phyloP scores from a whole-genome alignment of 2,329 filamentous ascomycete genomes.

The Calcarisporium arbuscula region DNA sequence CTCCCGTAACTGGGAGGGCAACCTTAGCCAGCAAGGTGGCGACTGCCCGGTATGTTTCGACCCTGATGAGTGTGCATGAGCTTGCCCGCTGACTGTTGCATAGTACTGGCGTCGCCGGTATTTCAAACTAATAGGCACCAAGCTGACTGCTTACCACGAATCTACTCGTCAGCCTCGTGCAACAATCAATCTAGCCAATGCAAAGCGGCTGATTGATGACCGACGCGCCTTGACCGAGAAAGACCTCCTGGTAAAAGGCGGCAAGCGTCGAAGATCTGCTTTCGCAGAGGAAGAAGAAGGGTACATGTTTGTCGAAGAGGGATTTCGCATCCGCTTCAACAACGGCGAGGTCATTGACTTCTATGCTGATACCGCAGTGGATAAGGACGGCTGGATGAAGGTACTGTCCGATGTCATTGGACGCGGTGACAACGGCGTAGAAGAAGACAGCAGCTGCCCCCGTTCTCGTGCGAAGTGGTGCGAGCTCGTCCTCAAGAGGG shows the following conservation, averaged over 20 bases:
- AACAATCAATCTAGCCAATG: slow-evolving; percentile 93
- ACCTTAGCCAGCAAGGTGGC: slow-evolving; percentile 91
- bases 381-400: slow-evolving; percentile 94
- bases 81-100: slow-evolving; percentile 28
- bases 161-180: slow-evolving; percentile 90
- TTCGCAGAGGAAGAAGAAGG: slow-evolving; percentile 98
- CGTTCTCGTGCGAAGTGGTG: slow-evolving; percentile 57
- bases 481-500: slow-evolving; percentile 58
- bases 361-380: slow-evolving; percentile 80
- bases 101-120: slow-evolving; percentile 97
- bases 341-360: slow-evolving; percentile 99
- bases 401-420: slow-evolving; percentile 68
- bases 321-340: slow-evolving; percentile 96
- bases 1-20: slow-evolving; percentile 75
- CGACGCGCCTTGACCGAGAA: slow-evolving; percentile 76
- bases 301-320: slow-evolving; percentile 99
- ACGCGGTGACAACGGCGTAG: slow-evolving; percentile 42
- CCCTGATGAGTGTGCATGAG: not conserved
- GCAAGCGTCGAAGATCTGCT: slow-evolving; percentile 81
- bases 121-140: slow-evolving; percentile 87
- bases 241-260: slow-evolving; percentile 69
- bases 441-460: slow-evolving; percentile 36
- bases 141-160: slow-evolving; percentile 94
- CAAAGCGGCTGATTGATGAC: slow-evolving; percentile 89
- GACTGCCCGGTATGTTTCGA: slow-evolving; percentile 79